phyloP scores from a whole-genome alignment of 495 filamentous ascomycete species.

The Podospora comata region DNA sequence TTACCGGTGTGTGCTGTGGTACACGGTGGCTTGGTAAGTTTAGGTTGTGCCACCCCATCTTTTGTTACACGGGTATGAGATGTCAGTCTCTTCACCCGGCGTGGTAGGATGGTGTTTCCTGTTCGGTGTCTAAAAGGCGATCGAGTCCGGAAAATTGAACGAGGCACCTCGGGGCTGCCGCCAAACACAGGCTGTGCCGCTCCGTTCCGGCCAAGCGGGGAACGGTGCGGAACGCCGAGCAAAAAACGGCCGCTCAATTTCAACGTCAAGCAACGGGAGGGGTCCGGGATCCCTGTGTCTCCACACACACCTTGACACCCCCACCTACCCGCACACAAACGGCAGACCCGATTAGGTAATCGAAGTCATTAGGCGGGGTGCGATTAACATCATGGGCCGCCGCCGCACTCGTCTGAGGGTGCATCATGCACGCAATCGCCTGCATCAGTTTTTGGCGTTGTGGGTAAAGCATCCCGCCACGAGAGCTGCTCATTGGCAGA shows the following conservation, averaged over 20 bases:
- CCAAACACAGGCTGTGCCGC: neutral
- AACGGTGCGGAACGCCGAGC: neutral
- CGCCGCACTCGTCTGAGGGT: constrained; percentile 19
- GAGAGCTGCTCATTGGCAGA: constrained; percentile 11
- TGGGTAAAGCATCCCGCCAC: neutral
- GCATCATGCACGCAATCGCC: constrained; percentile 24
- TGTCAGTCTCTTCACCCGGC: neutral
- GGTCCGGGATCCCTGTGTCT: neutral
- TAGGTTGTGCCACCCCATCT: neutral
- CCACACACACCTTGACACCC: neutral
- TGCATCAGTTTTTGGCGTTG: constrained; percentile 5
- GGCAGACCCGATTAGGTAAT: constrained; percentile 9
- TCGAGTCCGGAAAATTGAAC: neutral
- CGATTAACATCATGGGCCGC: neutral
- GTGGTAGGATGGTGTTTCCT: constrained; percentile 4
- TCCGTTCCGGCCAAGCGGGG: neutral
- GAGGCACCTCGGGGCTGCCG: neutral
- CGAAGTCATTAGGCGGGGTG: neutral
- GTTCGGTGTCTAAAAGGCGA: neutral
- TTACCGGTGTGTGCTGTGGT: neutral
- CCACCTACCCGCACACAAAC: neutral
- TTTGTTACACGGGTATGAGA: neutral
- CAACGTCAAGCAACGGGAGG: neutral
- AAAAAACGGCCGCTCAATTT: neutral
- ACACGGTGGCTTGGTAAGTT: neutral